These are phyloP conservation scores for Bacidia rubella DNA, from an alignment of 495 filamentous ascomycete genomes.

Conservation along the genomic window DNA sequence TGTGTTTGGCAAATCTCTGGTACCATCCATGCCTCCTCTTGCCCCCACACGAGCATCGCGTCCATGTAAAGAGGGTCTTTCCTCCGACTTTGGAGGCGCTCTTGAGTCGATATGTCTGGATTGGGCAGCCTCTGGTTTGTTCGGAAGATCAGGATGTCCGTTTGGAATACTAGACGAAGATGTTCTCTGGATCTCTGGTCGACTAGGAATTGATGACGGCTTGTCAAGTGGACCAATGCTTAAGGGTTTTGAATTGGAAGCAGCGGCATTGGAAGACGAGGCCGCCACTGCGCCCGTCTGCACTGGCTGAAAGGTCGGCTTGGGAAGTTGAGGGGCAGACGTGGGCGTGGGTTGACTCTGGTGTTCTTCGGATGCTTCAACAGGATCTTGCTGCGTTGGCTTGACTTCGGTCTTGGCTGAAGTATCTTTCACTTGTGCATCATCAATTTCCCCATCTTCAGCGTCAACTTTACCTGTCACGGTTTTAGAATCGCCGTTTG, in stretches of 20 bases:
- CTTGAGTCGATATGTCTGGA: slow-evolving; percentile 9
- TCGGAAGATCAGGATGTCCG: slow-evolving; percentile 15
- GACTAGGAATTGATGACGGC: slow-evolving; percentile 5
- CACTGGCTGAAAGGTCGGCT: slow-evolving; percentile 4
- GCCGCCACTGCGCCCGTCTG: no score
- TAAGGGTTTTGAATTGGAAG: not conserved
- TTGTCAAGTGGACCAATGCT: not conserved
- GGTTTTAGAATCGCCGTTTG: slow-evolving; percentile 24
- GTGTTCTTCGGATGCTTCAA: not conserved
- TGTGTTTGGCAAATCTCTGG: slow-evolving; percentile 8
- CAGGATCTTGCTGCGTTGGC: not conserved
- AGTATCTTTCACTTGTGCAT: slow-evolving; percentile 39
- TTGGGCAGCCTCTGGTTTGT: slow-evolving; percentile 13
- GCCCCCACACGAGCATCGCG: slow-evolving; percentile 15
- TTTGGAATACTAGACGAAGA: slow-evolving; percentile 7
- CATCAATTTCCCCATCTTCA: slow-evolving; percentile 70
- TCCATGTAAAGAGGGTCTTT: slow-evolving; percentile 4
- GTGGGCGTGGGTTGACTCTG: not conserved
- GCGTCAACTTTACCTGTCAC: slow-evolving; percentile 37
- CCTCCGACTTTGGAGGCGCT: slow-evolving; percentile 4
- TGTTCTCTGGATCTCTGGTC: slow-evolving; percentile 12
- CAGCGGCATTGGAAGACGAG: not conserved
- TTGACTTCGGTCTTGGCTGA: slow-evolving; percentile 11
- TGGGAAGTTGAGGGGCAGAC: not conserved
- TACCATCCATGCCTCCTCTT: slow-evolving; percentile 3